Evolutionary conservation across 1,284 basidiomycete genomes (phyloP).

Genomic region (Sporisorium reilianum): DNA sequence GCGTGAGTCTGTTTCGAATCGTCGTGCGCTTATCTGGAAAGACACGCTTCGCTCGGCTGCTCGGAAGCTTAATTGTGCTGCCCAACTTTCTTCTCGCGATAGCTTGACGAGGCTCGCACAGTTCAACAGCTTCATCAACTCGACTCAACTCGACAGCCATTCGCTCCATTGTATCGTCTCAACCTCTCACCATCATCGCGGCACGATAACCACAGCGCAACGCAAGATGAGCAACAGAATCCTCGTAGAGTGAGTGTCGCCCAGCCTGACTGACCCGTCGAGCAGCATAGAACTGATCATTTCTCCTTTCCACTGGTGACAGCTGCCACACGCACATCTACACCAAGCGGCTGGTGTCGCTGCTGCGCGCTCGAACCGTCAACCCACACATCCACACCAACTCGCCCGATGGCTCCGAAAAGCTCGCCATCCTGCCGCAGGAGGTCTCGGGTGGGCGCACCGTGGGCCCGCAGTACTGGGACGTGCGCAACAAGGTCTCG

Average conservation of each 20-base stretch:
- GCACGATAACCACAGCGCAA: not conserved
- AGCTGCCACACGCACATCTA: conserved; percentile 83
- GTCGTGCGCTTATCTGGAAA: not conserved
- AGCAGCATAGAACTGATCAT: not conserved
- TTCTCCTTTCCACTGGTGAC: not conserved
- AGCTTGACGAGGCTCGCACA: conserved; percentile 5
- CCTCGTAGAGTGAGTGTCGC: conserved; percentile 20
- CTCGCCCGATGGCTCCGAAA: conserved; percentile 60
- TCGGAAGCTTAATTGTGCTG: conserved; percentile 13
- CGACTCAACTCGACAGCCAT: not conserved
- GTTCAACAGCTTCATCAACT: not conserved
- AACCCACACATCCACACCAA: conserved; percentile 34
- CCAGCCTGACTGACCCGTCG: too few species aligned
- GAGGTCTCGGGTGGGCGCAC: conserved; percentile 76
- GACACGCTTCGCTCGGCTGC: conserved; percentile 9
- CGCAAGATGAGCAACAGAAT: conserved; percentile 23
- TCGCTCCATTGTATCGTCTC: not conserved
- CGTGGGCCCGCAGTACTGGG: conserved; percentile 81
- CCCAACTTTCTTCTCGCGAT: not conserved
- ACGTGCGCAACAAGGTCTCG: conserved; percentile 78
- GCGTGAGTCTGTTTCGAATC: too few species aligned
- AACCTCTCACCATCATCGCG: not conserved
- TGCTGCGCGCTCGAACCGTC: conserved; percentile 19
- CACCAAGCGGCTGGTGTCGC: conserved; percentile 73
- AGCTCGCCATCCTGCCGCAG: conserved; percentile 80